These are phyloP conservation scores for Suhomyces yuchorum DNA, from an alignment of 1,139 yeast genomes.

Conservation along the genomic window DNA sequence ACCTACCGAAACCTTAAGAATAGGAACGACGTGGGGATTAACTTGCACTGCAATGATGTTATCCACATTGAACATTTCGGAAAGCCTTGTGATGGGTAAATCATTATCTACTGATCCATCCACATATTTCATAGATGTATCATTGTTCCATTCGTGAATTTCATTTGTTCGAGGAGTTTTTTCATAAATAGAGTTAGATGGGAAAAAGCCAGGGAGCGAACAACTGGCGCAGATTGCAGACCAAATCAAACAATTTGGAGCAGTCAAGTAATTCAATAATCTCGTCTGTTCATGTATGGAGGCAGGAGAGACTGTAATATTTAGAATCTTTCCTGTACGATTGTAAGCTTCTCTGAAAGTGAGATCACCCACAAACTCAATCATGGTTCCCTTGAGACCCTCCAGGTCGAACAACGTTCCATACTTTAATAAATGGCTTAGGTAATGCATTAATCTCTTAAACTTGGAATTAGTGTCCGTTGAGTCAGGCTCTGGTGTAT, in stretches of 20 bases:
- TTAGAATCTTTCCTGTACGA: slow-evolving; percentile 58
- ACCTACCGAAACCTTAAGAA: slow-evolving; percentile 66
- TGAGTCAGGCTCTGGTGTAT: slow-evolving; percentile 6
- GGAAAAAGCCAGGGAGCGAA: slow-evolving; percentile 88
- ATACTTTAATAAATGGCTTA: slow-evolving; percentile 62
- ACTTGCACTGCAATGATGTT: slow-evolving; percentile 97
- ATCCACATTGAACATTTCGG: slow-evolving; percentile 96
- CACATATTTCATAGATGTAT: slow-evolving; percentile 74
- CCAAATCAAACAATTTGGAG: slow-evolving; percentile 56
- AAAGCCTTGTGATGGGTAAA: slow-evolving; percentile 81
- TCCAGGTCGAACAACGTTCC: slow-evolving; percentile 89
- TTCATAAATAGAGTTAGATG: slow-evolving; percentile 82
- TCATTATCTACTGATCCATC: slow-evolving; percentile 98
- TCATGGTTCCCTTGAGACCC: slow-evolving; percentile 73
- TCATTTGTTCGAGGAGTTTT: slow-evolving; percentile 73
- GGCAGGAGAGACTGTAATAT: slow-evolving; percentile 57
- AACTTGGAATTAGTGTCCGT: slow-evolving; percentile 32
- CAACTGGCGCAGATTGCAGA: slow-evolving; percentile 98
- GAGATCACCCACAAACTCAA: slow-evolving; percentile 79
- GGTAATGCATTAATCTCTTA: slow-evolving; percentile 34
- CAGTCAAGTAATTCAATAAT: slow-evolving; percentile 49
- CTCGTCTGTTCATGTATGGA: slow-evolving; percentile 65
- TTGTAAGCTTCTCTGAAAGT: slow-evolving; percentile 69
- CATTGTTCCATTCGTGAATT: slow-evolving; percentile 79
- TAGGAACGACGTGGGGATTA: slow-evolving; percentile 93